Evolutionary conservation across 169 alveolate species (phyloP), one percentile per base, ranked within the genome.

Genomic region (Fabrea salina): DNA sequence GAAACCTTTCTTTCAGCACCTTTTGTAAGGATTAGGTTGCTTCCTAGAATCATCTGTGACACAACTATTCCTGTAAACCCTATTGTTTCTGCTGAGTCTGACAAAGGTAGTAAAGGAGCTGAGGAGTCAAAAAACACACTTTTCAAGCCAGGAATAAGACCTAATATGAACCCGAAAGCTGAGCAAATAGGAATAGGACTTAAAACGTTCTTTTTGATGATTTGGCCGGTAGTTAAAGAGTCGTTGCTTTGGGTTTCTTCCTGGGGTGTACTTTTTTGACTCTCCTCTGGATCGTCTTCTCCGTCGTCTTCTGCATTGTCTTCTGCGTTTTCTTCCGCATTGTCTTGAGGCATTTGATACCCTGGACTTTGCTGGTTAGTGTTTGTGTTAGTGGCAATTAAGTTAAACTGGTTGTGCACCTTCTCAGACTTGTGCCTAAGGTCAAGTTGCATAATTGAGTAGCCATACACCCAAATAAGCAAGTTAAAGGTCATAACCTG

Each of bases 121-220:
- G 57, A 33, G 2, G 16, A 16, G 51, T 64, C 16, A 0, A 35
- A 33, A 40, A 64, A 64, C 19, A 64, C 30, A 5, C 39, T 16
- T 16, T 64, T 64, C 11, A 64, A 3, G 19, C 75, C 75, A 3
- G 75, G 75, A 64, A 64, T 64, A 6, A 64, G n/a, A 16, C 47
- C 75, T 32, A 39, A 35, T 1, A 64, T 30, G 19, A 64, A 13
- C 0, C 57, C 50, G 4, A 64, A 41, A 39, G 25, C 6, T n/a
- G 39, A 54, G 8, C 33, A 11, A 22, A 54, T 7, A n/a, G 66
- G 66, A 54, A n/a, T 54, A 7, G 66, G 66, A 1, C 66, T 11
- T 54, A 6, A 11, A 7, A 11, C 13, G 66, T n/a, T 19, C 25
- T 11, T 54, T 7, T 6, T n/a, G 66, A n/a, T 7, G 13, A 54